Evolutionary conservation across 169 alveolate species (phyloP).

Genomic region (Cyclospora cayetanensis): DNA sequence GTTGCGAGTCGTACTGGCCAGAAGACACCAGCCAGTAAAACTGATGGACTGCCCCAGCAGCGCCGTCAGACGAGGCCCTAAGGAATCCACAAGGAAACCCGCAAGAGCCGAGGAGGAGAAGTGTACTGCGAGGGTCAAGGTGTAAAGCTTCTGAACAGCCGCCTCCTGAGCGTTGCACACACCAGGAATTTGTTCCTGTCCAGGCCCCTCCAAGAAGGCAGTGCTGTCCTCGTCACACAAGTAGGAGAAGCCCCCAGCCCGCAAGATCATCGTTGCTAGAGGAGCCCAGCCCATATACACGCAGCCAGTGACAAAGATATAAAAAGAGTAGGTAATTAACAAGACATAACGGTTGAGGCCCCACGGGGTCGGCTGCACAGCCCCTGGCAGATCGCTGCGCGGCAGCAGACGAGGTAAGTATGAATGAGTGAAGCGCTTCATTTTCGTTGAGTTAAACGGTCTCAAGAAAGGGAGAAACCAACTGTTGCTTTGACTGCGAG

Average conservation of each 20-base stretch:
- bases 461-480: too few species aligned
- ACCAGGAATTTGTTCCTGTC: background rate
- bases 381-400: constrained; percentile 44
- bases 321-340: background rate
- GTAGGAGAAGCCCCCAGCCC: background rate
- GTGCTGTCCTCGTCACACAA: background rate
- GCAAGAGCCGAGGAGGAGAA: constrained; percentile 74
- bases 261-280: constrained; percentile 15
- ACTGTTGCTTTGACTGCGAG: too few species aligned
- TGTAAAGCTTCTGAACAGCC: constrained; percentile 74
- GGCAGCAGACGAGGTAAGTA: too few species aligned
- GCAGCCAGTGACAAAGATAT: background rate
- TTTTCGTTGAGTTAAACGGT: too few species aligned
- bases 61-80: constrained; percentile 74
- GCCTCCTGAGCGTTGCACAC: constrained; percentile 76
- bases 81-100: constrained; percentile 73
- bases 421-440: too few species aligned
- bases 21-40: constrained; percentile 71
- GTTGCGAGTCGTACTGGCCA: constrained; percentile 31
- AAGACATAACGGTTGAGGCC: constrained; percentile 28
- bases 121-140: constrained; percentile 67
- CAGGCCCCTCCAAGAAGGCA: background rate
- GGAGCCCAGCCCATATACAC: constrained; percentile 59
- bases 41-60: constrained; percentile 71
- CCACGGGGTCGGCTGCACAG: constrained; percentile 53